Evolutionary conservation across 805 yeast species (phyloP).

Genomic region (Candida incommunis): DNA sequence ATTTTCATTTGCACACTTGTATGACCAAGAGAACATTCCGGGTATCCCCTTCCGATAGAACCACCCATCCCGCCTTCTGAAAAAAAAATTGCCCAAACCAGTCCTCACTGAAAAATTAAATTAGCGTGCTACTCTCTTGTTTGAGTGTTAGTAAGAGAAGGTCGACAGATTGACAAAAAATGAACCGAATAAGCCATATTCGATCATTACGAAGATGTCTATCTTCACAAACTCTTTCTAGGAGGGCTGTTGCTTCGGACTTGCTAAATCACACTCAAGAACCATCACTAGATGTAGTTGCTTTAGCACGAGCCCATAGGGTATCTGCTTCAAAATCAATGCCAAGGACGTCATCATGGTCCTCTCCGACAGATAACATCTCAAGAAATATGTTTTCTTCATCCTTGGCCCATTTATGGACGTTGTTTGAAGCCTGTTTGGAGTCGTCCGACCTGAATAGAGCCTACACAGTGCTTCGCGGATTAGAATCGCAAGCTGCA

Average conservation of each 20-base stretch:
- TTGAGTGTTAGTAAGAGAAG: no score
- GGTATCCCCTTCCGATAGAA: no score
- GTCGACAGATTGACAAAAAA: no score
- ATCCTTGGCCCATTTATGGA: slow-evolving; percentile 56
- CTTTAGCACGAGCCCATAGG: neutral
- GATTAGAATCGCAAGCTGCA: slow-evolving; percentile 32
- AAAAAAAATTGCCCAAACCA: no score
- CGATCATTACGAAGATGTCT: neutral
- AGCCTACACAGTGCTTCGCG: slow-evolving; percentile 52
- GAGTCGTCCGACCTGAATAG: slow-evolving; percentile 50
- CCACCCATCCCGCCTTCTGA: no score
- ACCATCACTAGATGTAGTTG: neutral
- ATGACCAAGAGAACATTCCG: no score
- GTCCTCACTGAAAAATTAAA: no score
- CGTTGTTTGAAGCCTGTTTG: slow-evolving; percentile 65
- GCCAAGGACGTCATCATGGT: slow-evolving; percentile 14
- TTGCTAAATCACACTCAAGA: neutral
- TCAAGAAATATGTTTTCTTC: slow-evolving; percentile 27
- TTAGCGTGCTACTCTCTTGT: no score
- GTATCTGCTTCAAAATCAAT: neutral
- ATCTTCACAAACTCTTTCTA: neutral
- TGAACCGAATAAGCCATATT: no score
- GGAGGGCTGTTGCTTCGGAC: neutral
- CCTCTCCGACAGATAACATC: slow-evolving; percentile 19
- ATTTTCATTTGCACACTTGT: no score